A percentile compares a stretch with the other conserved stretches of the same genome.
phyloP scores from a whole-genome alignment of 208 protist species.

The Trypanosoma rangeli region DNA sequence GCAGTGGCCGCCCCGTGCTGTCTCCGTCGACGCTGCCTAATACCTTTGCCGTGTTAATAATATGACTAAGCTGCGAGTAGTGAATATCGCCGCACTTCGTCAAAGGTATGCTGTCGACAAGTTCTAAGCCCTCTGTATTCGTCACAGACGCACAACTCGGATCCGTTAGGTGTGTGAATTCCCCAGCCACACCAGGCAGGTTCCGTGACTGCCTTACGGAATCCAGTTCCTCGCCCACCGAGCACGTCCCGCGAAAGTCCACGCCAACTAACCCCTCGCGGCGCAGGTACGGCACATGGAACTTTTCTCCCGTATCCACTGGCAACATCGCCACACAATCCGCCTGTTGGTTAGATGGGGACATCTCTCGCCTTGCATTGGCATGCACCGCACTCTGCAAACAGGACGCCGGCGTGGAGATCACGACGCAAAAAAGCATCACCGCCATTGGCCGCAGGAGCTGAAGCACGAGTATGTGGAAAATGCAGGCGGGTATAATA shows the following conservation, averaged over 20 bases:
- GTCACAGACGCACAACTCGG: neutral
- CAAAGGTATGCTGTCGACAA: neutral
- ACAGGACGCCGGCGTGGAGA: conserved; percentile 19
- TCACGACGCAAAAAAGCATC: conserved; percentile 15
- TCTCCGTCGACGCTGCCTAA: neutral
- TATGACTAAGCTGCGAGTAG: neutral
- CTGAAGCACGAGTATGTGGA: conserved; percentile 7
- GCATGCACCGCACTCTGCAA: neutral
- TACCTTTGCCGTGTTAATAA: neutral
- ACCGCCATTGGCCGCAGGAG: conserved; percentile 4
- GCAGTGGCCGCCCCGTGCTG: too few species aligned
- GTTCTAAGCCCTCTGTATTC: neutral
- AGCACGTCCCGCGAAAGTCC: neutral
- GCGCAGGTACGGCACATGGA: neutral
- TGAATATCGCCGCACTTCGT: neutral
- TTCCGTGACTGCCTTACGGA: neutral
- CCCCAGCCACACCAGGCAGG: neutral
- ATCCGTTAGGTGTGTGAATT: neutral
- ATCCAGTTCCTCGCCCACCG: neutral
- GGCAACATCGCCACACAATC: neutral
- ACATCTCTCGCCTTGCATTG: neutral
- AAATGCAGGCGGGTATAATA: conserved; percentile 2
- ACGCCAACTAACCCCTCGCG: neutral
- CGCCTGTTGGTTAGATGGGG: neutral
- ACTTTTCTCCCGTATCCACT: neutral